Evolutionary conservation across 257 asterid species (phyloP).

Genomic region (Orobanche coerulescens): DNA sequence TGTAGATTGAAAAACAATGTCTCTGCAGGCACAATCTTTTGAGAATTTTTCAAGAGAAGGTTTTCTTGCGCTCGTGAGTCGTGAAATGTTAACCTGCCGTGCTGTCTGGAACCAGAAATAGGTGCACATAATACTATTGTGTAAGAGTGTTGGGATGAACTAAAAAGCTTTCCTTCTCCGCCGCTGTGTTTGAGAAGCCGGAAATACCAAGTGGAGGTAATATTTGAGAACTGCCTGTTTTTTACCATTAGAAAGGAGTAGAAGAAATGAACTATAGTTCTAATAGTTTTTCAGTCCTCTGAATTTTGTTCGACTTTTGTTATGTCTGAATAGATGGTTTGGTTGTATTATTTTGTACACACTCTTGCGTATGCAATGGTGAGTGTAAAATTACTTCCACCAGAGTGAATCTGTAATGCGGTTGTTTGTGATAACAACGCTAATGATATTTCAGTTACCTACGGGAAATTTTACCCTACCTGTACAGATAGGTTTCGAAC

Average conservation of each 20-base stretch:
- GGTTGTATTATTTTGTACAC: too few relatives aligned
- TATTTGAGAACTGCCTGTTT: background rate
- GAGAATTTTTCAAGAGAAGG: background rate
- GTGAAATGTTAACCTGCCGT: background rate
- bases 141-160: background rate
- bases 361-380: too few relatives aligned
- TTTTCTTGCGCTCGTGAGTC: background rate
- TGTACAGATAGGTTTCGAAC: too few relatives aligned
- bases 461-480: too few relatives aligned
- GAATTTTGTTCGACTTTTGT: too few relatives aligned
- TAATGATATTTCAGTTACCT: too few relatives aligned
- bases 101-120: background rate
- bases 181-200: background rate
- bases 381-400: too few relatives aligned
- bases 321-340: too few relatives aligned
- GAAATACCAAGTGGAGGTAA: background rate
- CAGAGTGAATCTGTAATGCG: too few relatives aligned
- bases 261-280: background rate
- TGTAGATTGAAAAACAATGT: background rate
- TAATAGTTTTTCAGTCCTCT: background rate
- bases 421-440: too few relatives aligned
- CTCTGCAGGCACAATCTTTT: slow-evolving; percentile 14
- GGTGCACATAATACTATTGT: background rate
- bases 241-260: background rate
- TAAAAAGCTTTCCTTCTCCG: background rate